Conservation (phyloP, 306 rosid species). For the Gastrolobium villosum region DNA sequence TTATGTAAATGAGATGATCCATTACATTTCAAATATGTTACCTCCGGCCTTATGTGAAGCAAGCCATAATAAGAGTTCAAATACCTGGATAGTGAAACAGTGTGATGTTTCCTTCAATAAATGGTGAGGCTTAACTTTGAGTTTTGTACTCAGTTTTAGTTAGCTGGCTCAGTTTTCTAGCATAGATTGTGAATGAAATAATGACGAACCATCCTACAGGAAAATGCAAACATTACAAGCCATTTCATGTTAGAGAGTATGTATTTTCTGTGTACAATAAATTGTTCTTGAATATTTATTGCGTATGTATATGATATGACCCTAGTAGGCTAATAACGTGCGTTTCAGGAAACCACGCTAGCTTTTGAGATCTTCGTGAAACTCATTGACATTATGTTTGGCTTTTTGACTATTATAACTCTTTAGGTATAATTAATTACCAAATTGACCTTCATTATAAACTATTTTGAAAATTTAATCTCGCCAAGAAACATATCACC, state of each 20-base stretch:
- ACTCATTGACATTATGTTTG: neutral
- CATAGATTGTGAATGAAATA: neutral
- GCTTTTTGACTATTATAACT: too few relatives aligned
- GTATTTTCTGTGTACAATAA: slow-evolving; percentile 12
- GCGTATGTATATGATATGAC: neutral
- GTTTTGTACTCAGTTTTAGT: neutral
- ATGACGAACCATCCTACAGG: neutral
- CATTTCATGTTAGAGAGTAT: neutral
- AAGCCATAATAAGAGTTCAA: too few relatives aligned
- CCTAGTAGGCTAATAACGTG: neutral
- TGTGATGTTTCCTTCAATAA: too few relatives aligned
- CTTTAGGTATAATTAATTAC: too few relatives aligned
- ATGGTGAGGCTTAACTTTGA: neutral
- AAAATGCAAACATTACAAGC: too few relatives aligned
- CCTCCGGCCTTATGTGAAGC: too few relatives aligned
- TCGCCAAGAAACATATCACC: too few relatives aligned
- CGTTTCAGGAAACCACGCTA: neutral
- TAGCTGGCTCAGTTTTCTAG: neutral
- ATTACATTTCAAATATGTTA: too few relatives aligned
- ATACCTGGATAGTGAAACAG: too few relatives aligned
- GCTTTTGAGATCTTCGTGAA: neutral
- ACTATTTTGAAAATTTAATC: too few relatives aligned
- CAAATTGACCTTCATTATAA: too few relatives aligned
- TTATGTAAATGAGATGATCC: too few relatives aligned
- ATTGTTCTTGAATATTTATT: neutral